Base-by-base conservation (phyloP, 345 rosid genomes). In the Crucihimalaya himalaica region DNA sequence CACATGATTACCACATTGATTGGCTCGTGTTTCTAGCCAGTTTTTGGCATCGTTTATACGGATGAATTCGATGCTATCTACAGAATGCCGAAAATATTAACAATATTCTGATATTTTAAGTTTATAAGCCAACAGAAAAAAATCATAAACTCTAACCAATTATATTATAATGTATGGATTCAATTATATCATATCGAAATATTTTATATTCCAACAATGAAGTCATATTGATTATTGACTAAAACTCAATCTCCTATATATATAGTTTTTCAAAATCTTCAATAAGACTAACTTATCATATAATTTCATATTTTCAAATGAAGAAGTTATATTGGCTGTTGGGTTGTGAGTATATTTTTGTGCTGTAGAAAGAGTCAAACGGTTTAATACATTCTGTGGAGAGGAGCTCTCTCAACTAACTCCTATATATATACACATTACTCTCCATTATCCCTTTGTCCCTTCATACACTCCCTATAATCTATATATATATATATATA, bases 301-400 rank as follows among this genome's bases (percentile, higher is more conserved):
- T 29, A 6, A 14, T 27, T 52, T 31, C 12, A 6, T 46, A 45
- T 18, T 29, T 46, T 2, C 16, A 68, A 40, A 42, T 55, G 32
- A 48, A 50, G 45, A 37, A 27, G 18, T 9, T 4, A 43, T 61
- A 63, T 21, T 53, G 65, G 39, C 27, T 65, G 6, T 48, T 35
- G 16, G n/a, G 39, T 27, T 61, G 16, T 40, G 34, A 34, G 45
- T 50, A 16, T 50, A 11, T n/a, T 20, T 53, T 25, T 18, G 37
- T 55, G 51, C n/a, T 66, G 76, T 35, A 70, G 66, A 76, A 76
- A 54, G 75, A 65, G 76, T 77, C 76, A 77, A 77, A 70, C 68
- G 37, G 50, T 58, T 37, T 40, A 51, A 66, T 73, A 52, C 64
- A 75, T 29, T 60, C 0, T 39, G 63, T 60, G 63, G 56, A 14